Evolutionary conservation across 768 basidiomycete species (phyloP).

Genomic region (Russula abietina): DNA sequence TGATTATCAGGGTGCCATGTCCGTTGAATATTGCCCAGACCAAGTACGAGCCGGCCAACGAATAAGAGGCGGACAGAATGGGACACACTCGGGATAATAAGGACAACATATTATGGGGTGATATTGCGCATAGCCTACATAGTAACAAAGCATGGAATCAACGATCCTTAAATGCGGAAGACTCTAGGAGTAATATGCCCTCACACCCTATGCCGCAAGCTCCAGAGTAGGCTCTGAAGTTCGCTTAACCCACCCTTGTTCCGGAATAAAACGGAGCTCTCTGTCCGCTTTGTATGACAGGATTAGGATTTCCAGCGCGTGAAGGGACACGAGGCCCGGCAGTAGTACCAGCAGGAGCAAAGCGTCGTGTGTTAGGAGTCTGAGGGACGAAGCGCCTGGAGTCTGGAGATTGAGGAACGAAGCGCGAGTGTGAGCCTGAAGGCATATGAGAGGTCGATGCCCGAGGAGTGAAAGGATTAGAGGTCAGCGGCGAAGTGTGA

Average conservation of each 20-base stretch:
- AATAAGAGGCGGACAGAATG: background rate
- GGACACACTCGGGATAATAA: background rate
- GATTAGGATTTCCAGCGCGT: slow-evolving; percentile 21
- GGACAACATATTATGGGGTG: background rate
- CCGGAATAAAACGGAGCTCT: slow-evolving; percentile 50
- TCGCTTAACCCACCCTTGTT: slow-evolving; percentile 25
- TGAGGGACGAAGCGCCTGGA: slow-evolving; percentile 22
- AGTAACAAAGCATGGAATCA: background rate
- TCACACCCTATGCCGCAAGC: background rate
- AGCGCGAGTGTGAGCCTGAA: slow-evolving; percentile 5
- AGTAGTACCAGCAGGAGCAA: slow-evolving; percentile 16
- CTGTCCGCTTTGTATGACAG: slow-evolving; percentile 32
- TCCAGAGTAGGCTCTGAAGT: background rate
- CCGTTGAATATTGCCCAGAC: background rate
- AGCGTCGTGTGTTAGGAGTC: slow-evolving; percentile 23
- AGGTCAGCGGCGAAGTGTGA: background rate
- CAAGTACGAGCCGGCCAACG: background rate
- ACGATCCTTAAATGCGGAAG: background rate
- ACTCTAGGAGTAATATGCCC: background rate
- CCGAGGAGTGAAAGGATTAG: slow-evolving; percentile 17
- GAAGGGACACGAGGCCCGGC: slow-evolving; percentile 18
- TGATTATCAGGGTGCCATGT: background rate
- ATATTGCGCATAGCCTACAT: background rate
- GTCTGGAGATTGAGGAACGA: slow-evolving; percentile 24
- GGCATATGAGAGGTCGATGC: slow-evolving; percentile 10